Evolutionary conservation across 805 yeast genomes (phyloP).

Genomic region (Wickerhamiella hasegawae): DNA sequence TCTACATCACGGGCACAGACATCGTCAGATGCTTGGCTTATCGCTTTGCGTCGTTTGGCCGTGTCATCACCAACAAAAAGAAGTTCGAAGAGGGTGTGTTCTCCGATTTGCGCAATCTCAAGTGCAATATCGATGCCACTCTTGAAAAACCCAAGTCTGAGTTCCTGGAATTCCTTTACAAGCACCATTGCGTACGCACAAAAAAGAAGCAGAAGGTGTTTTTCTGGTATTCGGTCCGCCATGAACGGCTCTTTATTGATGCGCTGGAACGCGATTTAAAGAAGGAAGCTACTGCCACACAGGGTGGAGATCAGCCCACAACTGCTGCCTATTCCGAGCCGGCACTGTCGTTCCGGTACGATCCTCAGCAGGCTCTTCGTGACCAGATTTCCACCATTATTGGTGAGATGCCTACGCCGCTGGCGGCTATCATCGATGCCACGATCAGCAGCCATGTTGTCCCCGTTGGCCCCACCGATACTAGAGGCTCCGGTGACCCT

Average conservation of each 20-base stretch:
- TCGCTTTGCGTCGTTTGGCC: constrained; percentile 78
- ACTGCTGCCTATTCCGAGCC: constrained; percentile 65
- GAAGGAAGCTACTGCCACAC: constrained; percentile 33
- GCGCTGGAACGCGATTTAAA: constrained; percentile 86
- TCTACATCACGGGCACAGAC: constrained; percentile 89
- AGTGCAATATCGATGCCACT: constrained; percentile 68
- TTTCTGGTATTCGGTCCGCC: constrained; percentile 93
- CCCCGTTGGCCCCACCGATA: not conserved
- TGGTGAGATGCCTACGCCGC: constrained; percentile 15
- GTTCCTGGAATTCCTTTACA: constrained; percentile 68
- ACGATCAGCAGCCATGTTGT: constrained; percentile 5
- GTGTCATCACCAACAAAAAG: constrained; percentile 69
- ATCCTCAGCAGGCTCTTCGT: constrained; percentile 24
- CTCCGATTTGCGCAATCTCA: constrained; percentile 73
- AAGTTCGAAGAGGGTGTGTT: constrained; percentile 95
- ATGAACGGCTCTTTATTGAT: constrained; percentile 80
- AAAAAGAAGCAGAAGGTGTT: constrained; percentile 95
- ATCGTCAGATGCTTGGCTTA: constrained; percentile 83
- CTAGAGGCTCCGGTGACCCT: not conserved
- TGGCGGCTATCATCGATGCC: constrained; percentile 20
- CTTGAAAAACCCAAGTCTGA: constrained; percentile 76
- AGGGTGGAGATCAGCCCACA: constrained; percentile 40
- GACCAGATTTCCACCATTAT: constrained; percentile 21
- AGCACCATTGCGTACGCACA: constrained; percentile 76
- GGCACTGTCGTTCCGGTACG: constrained; percentile 57